A percentile compares a stretch with the other conserved stretches of the same genome.
These are phyloP conservation scores for Mastigamoeba balamuthi DNA, from an alignment of 78 protist species.

Conservation along the genomic window DNA sequence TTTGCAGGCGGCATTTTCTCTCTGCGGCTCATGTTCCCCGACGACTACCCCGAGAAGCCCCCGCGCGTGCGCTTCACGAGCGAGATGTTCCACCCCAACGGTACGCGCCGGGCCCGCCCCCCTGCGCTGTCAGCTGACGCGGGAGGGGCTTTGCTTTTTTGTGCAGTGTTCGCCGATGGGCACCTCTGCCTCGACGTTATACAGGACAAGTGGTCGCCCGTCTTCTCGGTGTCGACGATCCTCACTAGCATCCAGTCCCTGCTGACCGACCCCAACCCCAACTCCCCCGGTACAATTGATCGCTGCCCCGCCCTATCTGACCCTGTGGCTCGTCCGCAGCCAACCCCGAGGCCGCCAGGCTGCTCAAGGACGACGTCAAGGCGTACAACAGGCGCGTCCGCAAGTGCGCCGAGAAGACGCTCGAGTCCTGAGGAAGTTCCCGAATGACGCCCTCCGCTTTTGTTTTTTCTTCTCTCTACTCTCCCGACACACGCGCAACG, in stretches of 20 bases:
- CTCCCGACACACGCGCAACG: no score
- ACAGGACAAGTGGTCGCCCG: constrained; percentile 41
- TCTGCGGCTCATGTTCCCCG: constrained; percentile 21
- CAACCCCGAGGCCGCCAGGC: constrained; percentile 12
- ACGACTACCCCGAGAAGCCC: constrained; percentile 42
- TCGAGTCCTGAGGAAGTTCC: no score
- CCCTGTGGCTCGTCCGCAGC: not conserved
- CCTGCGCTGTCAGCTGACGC: not conserved
- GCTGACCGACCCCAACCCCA: constrained; percentile 38
- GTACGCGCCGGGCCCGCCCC: not conserved
- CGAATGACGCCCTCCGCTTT: no score
- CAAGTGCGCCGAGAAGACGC: not conserved
- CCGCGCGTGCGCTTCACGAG: constrained; percentile 29
- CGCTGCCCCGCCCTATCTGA: not conserved
- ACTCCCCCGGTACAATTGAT: constrained; percentile 18
- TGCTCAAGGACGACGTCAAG: not conserved
- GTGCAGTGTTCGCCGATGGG: constrained; percentile 20
- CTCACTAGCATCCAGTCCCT: constrained; percentile 31
- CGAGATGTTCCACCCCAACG: constrained; percentile 25
- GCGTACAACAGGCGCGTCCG: constrained; percentile 3
- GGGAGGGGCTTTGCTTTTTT: no score
- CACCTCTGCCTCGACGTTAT: constrained; percentile 36
- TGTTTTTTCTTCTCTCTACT: no score
- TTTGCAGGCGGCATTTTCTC: constrained; percentile 23
- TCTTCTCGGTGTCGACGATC: constrained; percentile 22